Evolutionary conservation across 371 early-diverging fungal genomes (phyloP), one percentile per base, ranked within the genome.

Genomic region (Mucor plumbeus): DNA sequence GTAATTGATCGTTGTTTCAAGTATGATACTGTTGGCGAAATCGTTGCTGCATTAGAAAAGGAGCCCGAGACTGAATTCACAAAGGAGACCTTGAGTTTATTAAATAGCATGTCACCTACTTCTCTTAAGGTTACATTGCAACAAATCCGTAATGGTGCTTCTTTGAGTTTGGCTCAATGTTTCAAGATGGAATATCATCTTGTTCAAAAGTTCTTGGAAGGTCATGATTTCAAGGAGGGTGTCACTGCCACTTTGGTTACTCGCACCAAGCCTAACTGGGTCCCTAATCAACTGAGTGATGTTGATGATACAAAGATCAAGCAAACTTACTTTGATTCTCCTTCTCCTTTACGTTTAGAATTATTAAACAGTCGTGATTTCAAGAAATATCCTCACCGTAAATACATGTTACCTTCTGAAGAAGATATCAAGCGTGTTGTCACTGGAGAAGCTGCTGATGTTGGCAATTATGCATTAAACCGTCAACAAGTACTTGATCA

Each of bases 1-100:
- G 87, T 89, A 21, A 97, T 97, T 68, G 93, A 97, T 73, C 77
- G 85, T 57, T 95, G 96, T 81, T 98, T 98, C 87, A 85, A 84
- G 67, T 83, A 78, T 71, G 81, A 94, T 71, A 90, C 91, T 13
- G 71, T 97, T 9, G 95, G 92, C 69, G 89, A 91, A 54, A 97
- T 98, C 57, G 57, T 94, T 7, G 86, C 73, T 19, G 95, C 96
- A 4, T 77, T 99, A 53, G 87, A 91, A 65, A 86, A 90, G 68
- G 87, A 85, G 83, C 78, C 79, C 26, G 67, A 75, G 7, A 75
- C 86, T 6, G 85, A 78, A 19, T 97, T 93, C 91, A 91, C 91
- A 0, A 61, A 82, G 38, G 81, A 85, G 54, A 94, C 96, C 7
- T 67, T 95, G 38, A 81, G 80, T 17, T 79, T 80, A 14, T 73